Evolutionary conservation across 1,284 basidiomycete genomes (phyloP).

Genomic region (Trichosporon ovoides): DNA sequence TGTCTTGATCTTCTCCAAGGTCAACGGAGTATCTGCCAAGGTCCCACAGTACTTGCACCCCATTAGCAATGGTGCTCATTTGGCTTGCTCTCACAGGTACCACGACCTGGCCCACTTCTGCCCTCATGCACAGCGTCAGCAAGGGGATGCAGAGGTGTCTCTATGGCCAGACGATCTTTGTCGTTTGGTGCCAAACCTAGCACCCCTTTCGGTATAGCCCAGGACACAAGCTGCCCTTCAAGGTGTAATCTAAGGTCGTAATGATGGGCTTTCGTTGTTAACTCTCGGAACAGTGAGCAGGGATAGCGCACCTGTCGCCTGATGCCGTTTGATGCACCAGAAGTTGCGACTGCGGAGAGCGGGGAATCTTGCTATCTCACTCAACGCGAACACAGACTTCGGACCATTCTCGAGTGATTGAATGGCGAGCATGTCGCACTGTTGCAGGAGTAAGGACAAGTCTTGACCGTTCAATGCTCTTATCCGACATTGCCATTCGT

Average conservation of each 20-base stretch:
- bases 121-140: conserved; percentile 71
- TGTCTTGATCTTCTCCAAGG: conserved; percentile 20
- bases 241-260: conserved; percentile 41
- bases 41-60: conserved; percentile 35
- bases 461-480: too few relatives aligned
- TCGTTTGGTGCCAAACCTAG: conserved; percentile 21
- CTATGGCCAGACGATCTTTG: conserved; percentile 29
- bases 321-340: conserved; percentile 43
- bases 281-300: neutral
- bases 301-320: conserved; percentile 30
- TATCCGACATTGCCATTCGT: too few relatives aligned
- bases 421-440: neutral
- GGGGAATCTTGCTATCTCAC: conserved; percentile 29
- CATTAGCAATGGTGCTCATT: neutral
- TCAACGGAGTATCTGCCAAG: conserved; percentile 34
- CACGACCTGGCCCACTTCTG: conserved; percentile 36
- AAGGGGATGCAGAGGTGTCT: conserved; percentile 38
- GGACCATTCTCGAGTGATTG: neutral
- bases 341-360: conserved; percentile 34
- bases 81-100: conserved; percentile 25
- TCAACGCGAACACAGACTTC: conserved; percentile 16
- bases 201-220: conserved; percentile 40
- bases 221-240: conserved; percentile 30
- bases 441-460: too few relatives aligned
- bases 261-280: conserved; percentile 27